Evolutionary conservation across 345 rosid genomes (phyloP), one percentile per base, ranked within the genome.

Genomic region (Euphorbia lathyris): DNA sequence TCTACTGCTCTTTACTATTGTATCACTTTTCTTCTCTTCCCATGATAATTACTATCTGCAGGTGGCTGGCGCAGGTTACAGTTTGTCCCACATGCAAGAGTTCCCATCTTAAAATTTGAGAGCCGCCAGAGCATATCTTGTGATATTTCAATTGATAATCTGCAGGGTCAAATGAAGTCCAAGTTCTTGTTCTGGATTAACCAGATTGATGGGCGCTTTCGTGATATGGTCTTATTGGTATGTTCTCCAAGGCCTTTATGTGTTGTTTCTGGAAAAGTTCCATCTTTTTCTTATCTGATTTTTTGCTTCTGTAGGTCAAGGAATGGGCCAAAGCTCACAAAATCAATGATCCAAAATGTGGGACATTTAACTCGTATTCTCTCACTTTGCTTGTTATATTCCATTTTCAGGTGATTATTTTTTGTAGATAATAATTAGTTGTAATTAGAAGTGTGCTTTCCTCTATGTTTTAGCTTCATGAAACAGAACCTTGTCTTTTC

Each of bases 321-420:
- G 97, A 91, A 85, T 94, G 98, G 98, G 97, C 98, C 68, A 91
- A 91, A 84, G 81, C 92, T 69, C 86, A 91, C 62, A 69, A 81
- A 51, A 86, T 94, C 72, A 94, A 91, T 76, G 77, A 91, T 65
- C 80, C 98, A 1, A 94, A 82, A 80, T 9, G 16, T 23, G 95
- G 97, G 71, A 78, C 88, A 47, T 75, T 94, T 45, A 94, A 89
- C 85, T 91, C 98, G 1, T 91, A 86, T 55, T 87, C 95, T 58
- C 93, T 94, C 68, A 76, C 88, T 82, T 78, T 94, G 78, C 85
- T 91, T 40, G 95, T 94, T 58, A 76, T 94, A 81, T 94, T 94
- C 80, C 98, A 91, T 86, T 86, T 94, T 77, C 98, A 94, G 97
- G 97, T 89, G 74, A 74, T 63, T 43, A 32, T 7, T 65, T 38